These are phyloP conservation scores for Pelargonium australe DNA, from an alignment of 441 rosid species.

Conservation along the genomic window DNA sequence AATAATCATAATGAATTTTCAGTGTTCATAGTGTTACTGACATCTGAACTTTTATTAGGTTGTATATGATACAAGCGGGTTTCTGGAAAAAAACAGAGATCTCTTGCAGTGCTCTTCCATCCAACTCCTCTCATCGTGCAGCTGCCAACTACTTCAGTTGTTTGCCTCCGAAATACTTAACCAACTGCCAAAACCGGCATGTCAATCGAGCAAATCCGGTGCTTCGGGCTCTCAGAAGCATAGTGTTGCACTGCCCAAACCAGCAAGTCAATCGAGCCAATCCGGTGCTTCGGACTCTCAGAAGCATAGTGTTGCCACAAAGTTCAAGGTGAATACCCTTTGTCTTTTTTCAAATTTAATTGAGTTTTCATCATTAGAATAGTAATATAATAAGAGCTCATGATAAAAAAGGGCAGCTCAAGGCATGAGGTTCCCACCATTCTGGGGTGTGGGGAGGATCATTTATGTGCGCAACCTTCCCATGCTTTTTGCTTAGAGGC, in stretches of 20 bases:
- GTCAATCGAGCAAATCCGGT: constrained; percentile 16
- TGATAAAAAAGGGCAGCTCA: not conserved
- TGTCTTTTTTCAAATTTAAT: constrained; percentile 5
- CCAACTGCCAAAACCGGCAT: constrained; percentile 32
- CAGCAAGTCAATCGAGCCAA: constrained; percentile 23
- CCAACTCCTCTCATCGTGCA: constrained; percentile 60
- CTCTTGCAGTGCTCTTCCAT: constrained; percentile 53
- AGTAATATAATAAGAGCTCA: constrained; percentile 1
- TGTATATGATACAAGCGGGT: constrained; percentile 79
- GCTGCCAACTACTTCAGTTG: constrained; percentile 41
- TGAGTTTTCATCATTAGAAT: not conserved
- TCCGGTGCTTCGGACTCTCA: constrained; percentile 35
- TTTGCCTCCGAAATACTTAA: constrained; percentile 44
- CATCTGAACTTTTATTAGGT: constrained; percentile 41
- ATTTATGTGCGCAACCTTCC: too few relatives aligned
- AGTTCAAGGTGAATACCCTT: constrained; percentile 63
- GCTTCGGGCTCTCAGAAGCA: constrained; percentile 41
- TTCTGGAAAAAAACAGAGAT: constrained; percentile 90
- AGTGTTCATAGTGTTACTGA: constrained; percentile 8
- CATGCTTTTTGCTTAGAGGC: too few relatives aligned
- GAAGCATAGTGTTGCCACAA: constrained; percentile 61
- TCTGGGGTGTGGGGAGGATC: too few relatives aligned
- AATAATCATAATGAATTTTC: constrained; percentile 1
- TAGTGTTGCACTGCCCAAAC: constrained; percentile 40
- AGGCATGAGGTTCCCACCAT: too few relatives aligned